Evolutionary conservation across 305 asterid species (phyloP).

Genomic region (Solanum hybrid): DNA sequence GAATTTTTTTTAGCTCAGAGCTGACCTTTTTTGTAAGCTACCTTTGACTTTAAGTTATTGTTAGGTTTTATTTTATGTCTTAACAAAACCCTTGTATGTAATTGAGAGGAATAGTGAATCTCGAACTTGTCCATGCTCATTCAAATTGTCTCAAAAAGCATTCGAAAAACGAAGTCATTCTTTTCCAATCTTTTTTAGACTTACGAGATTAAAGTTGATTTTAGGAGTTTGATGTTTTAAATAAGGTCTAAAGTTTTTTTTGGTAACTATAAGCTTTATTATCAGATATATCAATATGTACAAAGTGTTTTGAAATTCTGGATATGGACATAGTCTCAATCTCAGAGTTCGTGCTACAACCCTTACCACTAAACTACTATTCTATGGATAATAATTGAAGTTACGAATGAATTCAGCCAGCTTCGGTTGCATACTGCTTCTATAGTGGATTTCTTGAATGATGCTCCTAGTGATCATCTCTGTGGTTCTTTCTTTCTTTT

Average conservation of each 20-base stretch:
- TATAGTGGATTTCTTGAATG: no score
- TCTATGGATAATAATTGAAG: no score
- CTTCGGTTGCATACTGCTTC: no score
- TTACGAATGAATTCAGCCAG: no score
- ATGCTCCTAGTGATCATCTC: no score
- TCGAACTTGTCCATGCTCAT: not conserved
- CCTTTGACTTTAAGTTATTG: not conserved
- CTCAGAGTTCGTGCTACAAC: no score
- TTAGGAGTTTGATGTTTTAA: not conserved
- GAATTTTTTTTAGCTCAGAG: not conserved
- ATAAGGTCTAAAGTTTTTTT: not conserved
- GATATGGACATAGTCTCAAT: no score
- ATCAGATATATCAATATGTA: no score
- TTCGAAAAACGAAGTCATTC: fast-evolving
- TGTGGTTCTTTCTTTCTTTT: no score
- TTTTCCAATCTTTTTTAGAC: fast-evolving
- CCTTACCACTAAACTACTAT: no score
- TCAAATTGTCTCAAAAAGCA: not conserved
- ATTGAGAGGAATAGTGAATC: not conserved
- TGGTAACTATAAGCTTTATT: no score
- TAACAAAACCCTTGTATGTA: not conserved
- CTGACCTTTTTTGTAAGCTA: not conserved
- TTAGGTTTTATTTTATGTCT: not conserved
- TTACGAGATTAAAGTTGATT: not conserved
- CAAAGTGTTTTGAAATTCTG: no score